Evolutionary conservation across 495 filamentous ascomycete genomes (phyloP).

Genomic region (Articulospora tetracladia): DNA sequence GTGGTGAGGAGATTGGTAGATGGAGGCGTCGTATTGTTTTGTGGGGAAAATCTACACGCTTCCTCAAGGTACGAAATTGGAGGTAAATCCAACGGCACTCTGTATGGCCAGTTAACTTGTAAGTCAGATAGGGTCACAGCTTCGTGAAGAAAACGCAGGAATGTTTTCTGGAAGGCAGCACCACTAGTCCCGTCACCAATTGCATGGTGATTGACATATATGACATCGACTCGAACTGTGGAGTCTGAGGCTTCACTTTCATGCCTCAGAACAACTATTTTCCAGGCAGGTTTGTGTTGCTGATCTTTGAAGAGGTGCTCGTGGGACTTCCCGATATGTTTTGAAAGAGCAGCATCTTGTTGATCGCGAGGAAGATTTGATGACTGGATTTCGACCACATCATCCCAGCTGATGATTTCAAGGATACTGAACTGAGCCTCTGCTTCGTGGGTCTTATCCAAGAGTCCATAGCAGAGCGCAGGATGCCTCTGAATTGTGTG

Average conservation of each 20-base stretch:
- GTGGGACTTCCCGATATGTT: conserved; percentile 8
- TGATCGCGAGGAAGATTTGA: conserved; percentile 3
- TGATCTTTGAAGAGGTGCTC: conserved; percentile 14
- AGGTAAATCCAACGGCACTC: background rate
- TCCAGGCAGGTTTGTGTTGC: conserved; percentile 24
- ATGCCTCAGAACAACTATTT: conserved; percentile 20
- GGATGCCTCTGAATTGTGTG: conserved; percentile 17
- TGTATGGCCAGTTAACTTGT: conserved; percentile 1
- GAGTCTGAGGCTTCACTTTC: background rate
- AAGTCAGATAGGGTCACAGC: background rate
- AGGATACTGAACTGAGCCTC: conserved; percentile 14
- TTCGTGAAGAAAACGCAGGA: conserved; percentile 15
- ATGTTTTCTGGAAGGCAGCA: conserved; percentile 24
- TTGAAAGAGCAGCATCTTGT: conserved; percentile 13
- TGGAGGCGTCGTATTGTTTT: background rate
- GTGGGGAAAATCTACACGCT: background rate
- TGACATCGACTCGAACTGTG: conserved; percentile 18
- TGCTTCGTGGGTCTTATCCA: conserved; percentile 8
- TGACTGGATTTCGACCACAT: conserved; percentile 11
- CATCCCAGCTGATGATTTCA: conserved; percentile 8
- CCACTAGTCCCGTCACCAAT: conserved; percentile 23
- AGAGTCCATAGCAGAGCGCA: conserved; percentile 18
- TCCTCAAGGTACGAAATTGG: background rate
- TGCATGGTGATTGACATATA: conserved; percentile 24
- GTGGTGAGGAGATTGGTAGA: background rate